Percentiles rank a stretch among this genome's conserved stretches.
Evolutionary conservation across 352 stramenopile species (phyloP).

Genomic region (Globisporangium ultimum): DNA sequence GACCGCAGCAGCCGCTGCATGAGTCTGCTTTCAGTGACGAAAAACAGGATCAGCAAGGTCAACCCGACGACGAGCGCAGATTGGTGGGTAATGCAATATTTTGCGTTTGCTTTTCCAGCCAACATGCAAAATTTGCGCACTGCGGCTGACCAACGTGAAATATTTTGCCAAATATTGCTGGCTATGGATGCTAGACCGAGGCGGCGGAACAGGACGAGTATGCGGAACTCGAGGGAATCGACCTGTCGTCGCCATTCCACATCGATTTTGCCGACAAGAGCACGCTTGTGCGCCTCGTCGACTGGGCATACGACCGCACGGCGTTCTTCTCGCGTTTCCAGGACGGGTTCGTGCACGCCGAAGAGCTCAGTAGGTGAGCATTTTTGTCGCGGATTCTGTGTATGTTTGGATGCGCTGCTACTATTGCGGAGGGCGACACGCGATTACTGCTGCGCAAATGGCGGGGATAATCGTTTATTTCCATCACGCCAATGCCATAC

Average conservation of each 20-base stretch:
- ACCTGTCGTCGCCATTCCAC: constrained; percentile 51
- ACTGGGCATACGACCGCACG: constrained; percentile 62
- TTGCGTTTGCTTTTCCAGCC: background rate
- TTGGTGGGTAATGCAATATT: constrained; percentile 3
- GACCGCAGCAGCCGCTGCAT: no score
- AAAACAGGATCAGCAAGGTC: background rate
- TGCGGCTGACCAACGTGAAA: background rate
- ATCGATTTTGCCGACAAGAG: constrained; percentile 46
- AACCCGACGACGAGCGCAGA: constrained; percentile 2
- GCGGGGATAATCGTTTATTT: no score
- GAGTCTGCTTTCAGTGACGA: background rate
- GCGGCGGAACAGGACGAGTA: constrained; percentile 9
- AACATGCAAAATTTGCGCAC: no score
- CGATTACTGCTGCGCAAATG: no score
- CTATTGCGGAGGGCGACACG: no score
- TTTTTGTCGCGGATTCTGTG: background rate
- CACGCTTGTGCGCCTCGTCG: constrained; percentile 47
- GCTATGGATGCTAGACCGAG: background rate
- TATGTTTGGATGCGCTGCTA: background rate
- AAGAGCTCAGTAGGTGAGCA: constrained; percentile 29
- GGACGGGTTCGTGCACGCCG: constrained; percentile 47
- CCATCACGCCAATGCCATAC: no score
- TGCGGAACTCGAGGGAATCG: constrained; percentile 36
- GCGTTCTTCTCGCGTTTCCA: constrained; percentile 28
- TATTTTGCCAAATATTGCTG: background rate